Conservation (phyloP, 352 stramenopile genomes). For the Aphanomyces stellatus region DNA sequence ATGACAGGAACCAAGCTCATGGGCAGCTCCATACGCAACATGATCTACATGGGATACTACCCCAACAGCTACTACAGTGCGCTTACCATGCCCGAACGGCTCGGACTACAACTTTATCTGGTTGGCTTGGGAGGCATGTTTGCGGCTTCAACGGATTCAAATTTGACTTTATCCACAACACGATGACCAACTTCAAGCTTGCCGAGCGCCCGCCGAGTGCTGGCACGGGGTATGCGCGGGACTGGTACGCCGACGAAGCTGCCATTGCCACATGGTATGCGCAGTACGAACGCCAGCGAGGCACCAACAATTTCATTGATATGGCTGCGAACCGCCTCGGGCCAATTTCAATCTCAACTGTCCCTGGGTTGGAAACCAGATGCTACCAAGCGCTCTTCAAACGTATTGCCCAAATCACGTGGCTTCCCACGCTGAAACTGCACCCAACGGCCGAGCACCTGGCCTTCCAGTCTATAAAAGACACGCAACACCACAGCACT, state of each 20-base stretch:
- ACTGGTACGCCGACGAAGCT: conserved; percentile 31
- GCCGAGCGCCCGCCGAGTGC: conserved; percentile 7
- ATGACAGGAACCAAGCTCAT: not conserved
- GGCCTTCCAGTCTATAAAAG: not conserved
- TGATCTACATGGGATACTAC: not conserved
- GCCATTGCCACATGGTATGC: conserved; percentile 25
- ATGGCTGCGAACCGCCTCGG: not conserved
- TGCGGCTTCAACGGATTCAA: conserved; percentile 33
- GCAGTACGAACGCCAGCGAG: not conserved
- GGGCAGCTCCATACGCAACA: not conserved
- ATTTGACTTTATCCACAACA: conserved; percentile 28
- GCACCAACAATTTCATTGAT: not conserved
- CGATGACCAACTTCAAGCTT: conserved; percentile 29
- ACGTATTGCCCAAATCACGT: not conserved
- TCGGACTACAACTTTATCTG: not conserved
- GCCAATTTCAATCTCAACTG: too few relatives aligned
- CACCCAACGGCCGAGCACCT: not conserved
- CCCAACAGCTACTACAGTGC: not conserved
- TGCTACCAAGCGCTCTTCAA: not conserved
- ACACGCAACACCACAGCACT: not conserved
- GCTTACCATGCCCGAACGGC: not conserved
- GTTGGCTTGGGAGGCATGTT: conserved; percentile 22
- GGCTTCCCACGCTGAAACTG: not conserved
- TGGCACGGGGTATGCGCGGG: conserved; percentile 1
- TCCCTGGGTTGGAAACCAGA: too few relatives aligned